phyloP scores from a whole-genome alignment of 2,329 filamentous ascomycete genomes.

The Paecilomyces fulvus region DNA sequence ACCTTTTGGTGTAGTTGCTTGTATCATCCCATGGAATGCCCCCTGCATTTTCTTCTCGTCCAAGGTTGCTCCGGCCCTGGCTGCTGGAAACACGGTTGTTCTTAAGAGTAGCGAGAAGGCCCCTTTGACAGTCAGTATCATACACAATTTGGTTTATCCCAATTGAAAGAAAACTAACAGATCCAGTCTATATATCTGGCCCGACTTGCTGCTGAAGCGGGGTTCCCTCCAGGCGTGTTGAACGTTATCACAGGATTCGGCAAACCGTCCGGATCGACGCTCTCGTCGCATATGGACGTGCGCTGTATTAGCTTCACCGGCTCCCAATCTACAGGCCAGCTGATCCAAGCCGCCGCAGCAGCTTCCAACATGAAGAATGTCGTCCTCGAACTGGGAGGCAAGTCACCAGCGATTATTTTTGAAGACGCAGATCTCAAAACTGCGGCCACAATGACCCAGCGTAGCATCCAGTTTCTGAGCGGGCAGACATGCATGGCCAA shows the following conservation, averaged over 20 bases:
- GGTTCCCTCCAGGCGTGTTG: constrained; percentile 37
- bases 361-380: constrained; percentile 29
- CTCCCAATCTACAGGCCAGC: constrained; percentile 48
- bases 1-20: constrained; percentile 49
- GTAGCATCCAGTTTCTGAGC: constrained; percentile 47
- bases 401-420: constrained; percentile 27
- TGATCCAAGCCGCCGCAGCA: constrained; percentile 37
- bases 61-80: constrained; percentile 54
- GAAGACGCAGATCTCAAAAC: constrained; percentile 37
- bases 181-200: constrained; percentile 27
- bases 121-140: constrained; percentile 45
- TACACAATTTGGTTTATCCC: neutral
- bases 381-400: constrained; percentile 28
- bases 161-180: neutral
- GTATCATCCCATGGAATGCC: constrained; percentile 54
- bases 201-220: constrained; percentile 29
- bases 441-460: constrained; percentile 33
- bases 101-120: constrained; percentile 57
- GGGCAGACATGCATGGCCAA: constrained; percentile 56
- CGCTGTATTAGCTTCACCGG: constrained; percentile 56
- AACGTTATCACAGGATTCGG: constrained; percentile 55
- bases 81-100: constrained; percentile 52
- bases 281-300: constrained; percentile 52
- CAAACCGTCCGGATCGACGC: constrained; percentile 42
- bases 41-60: constrained; percentile 38